Base-by-base conservation (phyloP, 1,139 yeast species). In the Pichia sorboxylosa region DNA sequence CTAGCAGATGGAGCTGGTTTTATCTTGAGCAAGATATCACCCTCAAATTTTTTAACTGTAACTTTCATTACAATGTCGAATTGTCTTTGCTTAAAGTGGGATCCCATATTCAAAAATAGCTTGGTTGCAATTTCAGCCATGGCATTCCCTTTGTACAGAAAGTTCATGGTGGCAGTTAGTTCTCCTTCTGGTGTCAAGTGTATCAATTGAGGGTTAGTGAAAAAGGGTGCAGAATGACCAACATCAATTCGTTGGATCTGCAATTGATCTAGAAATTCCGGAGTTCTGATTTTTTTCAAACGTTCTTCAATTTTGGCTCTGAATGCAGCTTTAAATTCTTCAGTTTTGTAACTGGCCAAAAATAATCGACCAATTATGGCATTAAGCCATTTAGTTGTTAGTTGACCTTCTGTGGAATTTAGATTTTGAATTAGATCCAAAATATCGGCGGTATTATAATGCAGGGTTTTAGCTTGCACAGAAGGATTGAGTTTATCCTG, bases 1-100 rank as follows among this genome's bases (percentile, higher is more conserved):
- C 97, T 66, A 38, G 75, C 77, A 4, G 94, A 76, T 11, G 98
- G 97, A 1, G 95, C 94, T 1, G 93, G 84, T 49, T 90, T 90
- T 27, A 87, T 55, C 33, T 69, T 63, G 19, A 87, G 50, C 1
- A 80, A 52, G 41, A 87, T 43, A 2, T 83, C 80, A 0, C 98
- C 98, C 35, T 78, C 75, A 5, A 90, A 47, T 44, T 66, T 72
- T 33, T 69, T 69, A 28, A 85, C 57, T 0, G 79, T 73, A 1
- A 85, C 74, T n/a, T 82, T 72, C 34, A 90, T 59, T 13, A 80
- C 65, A 24, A 90, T 58, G 32, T 81, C 80, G 26, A 90, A 82
- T 45, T 83, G 94, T 30, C 92, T 64, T 13, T 79, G 66, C 41
- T 80, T 81, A 57, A 85, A 79, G 21, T 83, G 64, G 2, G 81